Conservation (phyloP, 352 stramenopile genomes). For the Aphanomyces euteiches region DNA sequence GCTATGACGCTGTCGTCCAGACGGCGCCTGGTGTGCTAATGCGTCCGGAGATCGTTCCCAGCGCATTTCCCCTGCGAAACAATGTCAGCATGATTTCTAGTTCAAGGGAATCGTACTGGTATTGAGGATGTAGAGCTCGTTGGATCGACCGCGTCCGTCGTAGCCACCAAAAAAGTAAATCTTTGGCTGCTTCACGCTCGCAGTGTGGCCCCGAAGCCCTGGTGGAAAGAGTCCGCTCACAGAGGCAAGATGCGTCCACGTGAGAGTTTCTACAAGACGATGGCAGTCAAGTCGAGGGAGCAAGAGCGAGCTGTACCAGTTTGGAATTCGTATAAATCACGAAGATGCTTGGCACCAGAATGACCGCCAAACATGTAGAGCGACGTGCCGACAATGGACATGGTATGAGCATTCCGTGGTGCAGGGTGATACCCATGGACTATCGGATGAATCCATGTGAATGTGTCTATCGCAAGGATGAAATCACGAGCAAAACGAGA, state of each 20-base stretch:
- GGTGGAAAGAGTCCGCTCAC: constrained; percentile 23
- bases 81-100: no score
- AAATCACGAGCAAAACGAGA: neutral
- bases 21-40: neutral
- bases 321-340: constrained; percentile 32
- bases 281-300: no score
- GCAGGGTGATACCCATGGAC: constrained; percentile 29
- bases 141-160: constrained; percentile 30
- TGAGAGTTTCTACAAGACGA: constrained; percentile 27
- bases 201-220: constrained; percentile 29
- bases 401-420: constrained; percentile 31
- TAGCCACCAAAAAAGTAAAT: constrained; percentile 33
- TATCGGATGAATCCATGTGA: constrained; percentile 28
- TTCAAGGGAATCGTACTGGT: neutral
- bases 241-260: constrained; percentile 27
- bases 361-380: constrained; percentile 33
- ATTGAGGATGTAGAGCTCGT: constrained; percentile 31
- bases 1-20: constrained; percentile 29
- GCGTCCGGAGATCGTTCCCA: constrained; percentile 26
- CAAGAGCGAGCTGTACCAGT: constrained; percentile 14
- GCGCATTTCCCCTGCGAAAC: constrained; percentile 12
- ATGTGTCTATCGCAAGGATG: constrained; percentile 20
- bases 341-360: constrained; percentile 30
- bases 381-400: constrained; percentile 26
- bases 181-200: constrained; percentile 21